These are phyloP conservation scores for Ustilago tritici DNA, from an alignment of 1,284 basidiomycete species.

Conservation along the genomic window DNA sequence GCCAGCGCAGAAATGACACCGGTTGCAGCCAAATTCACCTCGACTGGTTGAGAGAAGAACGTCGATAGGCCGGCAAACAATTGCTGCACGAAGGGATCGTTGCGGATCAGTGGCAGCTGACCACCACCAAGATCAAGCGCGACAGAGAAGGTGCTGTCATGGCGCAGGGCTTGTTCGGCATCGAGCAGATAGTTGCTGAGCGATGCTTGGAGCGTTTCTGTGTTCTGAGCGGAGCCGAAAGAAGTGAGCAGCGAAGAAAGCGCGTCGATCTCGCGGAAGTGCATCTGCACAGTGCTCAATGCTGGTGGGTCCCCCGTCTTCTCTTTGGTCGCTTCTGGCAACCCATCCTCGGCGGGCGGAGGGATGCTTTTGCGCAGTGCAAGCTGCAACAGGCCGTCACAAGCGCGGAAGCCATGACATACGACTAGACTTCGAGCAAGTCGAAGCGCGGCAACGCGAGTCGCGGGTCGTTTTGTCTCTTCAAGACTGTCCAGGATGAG, in stretches of 20 bases:
- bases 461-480: conserved; percentile 20
- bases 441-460: conserved; percentile 50
- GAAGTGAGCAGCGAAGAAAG: conserved; percentile 36
- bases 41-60: conserved; percentile 87
- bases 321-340: background rate
- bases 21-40: conserved; percentile 88
- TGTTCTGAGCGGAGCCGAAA: conserved; percentile 17
- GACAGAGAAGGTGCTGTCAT: conserved; percentile 52
- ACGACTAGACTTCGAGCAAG: conserved; percentile 52
- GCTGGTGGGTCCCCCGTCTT: background rate
- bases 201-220: conserved; percentile 32
- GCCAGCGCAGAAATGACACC: conserved; percentile 83
- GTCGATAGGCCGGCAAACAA: conserved; percentile 79
- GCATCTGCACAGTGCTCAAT: conserved; percentile 22
- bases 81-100: conserved; percentile 80
- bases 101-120: conserved; percentile 75
- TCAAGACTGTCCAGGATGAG: conserved; percentile 56
- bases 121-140: conserved; percentile 25
- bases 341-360: conserved; percentile 23
- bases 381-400: conserved; percentile 29
- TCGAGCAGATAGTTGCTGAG: conserved; percentile 78
- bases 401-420: conserved; percentile 52
- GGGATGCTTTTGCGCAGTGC: conserved; percentile 17
- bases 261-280: conserved; percentile 43
- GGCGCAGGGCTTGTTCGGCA: conserved; percentile 74